Evolutionary conservation across 306 rosid species (phyloP).

Genomic region (Prunus davidiana): DNA sequence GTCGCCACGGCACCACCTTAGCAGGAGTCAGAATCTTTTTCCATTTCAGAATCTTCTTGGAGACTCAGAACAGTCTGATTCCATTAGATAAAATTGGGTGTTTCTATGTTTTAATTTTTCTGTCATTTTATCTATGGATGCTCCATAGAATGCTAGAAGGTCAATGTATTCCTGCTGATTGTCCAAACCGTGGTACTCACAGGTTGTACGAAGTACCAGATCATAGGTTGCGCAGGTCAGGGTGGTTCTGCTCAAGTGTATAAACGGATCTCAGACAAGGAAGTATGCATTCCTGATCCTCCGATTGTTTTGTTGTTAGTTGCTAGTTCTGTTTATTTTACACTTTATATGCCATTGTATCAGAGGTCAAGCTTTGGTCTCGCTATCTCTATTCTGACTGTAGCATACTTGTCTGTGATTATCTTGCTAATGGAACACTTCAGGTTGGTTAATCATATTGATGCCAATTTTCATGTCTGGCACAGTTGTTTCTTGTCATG

Average conservation of each 20-base stretch:
- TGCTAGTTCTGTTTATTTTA: conserved; percentile 19
- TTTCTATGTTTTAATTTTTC: not conserved
- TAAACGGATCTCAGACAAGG: conserved; percentile 59
- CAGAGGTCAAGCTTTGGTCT: conserved; percentile 89
- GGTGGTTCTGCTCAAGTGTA: conserved; percentile 94
- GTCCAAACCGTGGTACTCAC: conserved; percentile 24
- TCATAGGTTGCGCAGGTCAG: conserved; percentile 88
- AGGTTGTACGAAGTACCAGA: conserved; percentile 87
- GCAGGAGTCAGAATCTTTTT: not conserved
- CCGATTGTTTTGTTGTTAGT: conserved; percentile 13
- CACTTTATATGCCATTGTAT: conserved; percentile 31
- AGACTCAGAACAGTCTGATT: not conserved
- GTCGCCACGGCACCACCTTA: not conserved
- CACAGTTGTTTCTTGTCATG: conserved; percentile 10
- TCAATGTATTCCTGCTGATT: conserved; percentile 13
- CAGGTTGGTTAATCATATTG: conserved; percentile 52
- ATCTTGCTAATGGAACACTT: conserved; percentile 80
- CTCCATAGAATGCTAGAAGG: not conserved
- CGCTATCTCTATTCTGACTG: conserved; percentile 75
- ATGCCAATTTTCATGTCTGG: conserved; percentile 3
- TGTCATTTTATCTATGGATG: not conserved
- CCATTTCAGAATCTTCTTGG: not conserved
- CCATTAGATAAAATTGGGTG: not conserved
- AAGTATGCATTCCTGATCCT: conserved; percentile 38
- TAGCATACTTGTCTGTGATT: conserved; percentile 75